phyloP scores from a whole-genome alignment of 169 alveolate species.

The Plasmodium gallinaceum region DNA sequence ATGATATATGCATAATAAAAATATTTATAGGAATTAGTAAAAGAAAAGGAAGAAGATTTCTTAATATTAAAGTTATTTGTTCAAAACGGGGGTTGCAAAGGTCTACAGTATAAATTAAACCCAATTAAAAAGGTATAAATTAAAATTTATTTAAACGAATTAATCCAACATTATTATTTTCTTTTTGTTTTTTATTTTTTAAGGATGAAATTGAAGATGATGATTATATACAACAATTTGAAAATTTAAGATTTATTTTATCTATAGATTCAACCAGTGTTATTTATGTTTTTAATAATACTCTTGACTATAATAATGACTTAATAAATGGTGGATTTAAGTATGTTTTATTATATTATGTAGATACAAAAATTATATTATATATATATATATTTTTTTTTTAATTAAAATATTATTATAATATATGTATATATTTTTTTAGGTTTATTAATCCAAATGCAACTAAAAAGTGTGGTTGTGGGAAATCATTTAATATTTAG shows the following conservation, averaged over 20 bases:
- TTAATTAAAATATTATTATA: neutral
- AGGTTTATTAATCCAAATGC: conserved; percentile 78
- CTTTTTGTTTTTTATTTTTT: neutral
- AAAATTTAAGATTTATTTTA: conserved; percentile 59
- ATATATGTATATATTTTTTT: neutral
- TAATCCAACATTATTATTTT: neutral
- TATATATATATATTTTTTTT: conserved; percentile 5
- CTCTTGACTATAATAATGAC: conserved; percentile 60
- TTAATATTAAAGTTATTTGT: conserved; percentile 56
- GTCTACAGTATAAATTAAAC: conserved; percentile 62
- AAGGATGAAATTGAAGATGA: conserved; percentile 73
- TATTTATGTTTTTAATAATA: conserved; percentile 63
- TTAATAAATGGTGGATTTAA: conserved; percentile 76
- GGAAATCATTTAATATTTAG: conserved; percentile 72
- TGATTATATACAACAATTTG: conserved; percentile 74
- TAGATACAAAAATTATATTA: neutral
- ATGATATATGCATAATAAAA: conserved; percentile 4
- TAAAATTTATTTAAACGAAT: conserved; percentile 5
- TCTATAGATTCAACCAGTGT: conserved; percentile 74
- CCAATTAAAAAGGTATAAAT: conserved; percentile 69
- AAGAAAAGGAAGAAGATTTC: conserved; percentile 9
- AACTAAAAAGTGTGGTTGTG: conserved; percentile 77
- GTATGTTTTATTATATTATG: conserved; percentile 26
- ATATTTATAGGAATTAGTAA: conserved; percentile 60
- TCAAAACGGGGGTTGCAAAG: conserved; percentile 76